These are phyloP conservation scores for Thalia dealbata DNA, from an alignment of 176 grass and related monocot genomes.

Conservation along the genomic window DNA sequence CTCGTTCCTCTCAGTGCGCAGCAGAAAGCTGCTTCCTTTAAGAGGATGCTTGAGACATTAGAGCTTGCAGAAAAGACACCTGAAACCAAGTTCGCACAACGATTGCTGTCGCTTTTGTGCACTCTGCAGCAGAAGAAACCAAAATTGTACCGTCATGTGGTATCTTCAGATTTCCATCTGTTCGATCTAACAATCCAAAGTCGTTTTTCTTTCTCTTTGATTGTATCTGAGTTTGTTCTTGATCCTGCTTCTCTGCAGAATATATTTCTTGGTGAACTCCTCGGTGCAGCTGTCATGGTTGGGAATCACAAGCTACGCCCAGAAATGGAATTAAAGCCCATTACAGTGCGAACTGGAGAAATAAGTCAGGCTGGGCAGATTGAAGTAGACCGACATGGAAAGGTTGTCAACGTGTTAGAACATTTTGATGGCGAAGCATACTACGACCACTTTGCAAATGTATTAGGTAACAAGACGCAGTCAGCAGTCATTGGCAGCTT, in stretches of 20 bases:
- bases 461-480: constrained; percentile 33
- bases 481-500: constrained; percentile 55
- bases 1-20: constrained; percentile 15
- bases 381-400: constrained; percentile 22
- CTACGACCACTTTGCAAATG: constrained; percentile 33
- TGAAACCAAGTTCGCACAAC: constrained; percentile 14
- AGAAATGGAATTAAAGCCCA: constrained; percentile 12
- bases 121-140: constrained; percentile 7
- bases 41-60: constrained; percentile 3
- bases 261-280: constrained; percentile 55
- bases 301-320: constrained; percentile 26
- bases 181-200: too few relatives aligned
- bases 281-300: constrained; percentile 58
- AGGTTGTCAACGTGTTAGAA: constrained; percentile 28
- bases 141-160: constrained; percentile 12
- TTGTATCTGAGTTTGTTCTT: too few relatives aligned
- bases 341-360: constrained; percentile 27
- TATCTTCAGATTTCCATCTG: background rate
- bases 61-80: constrained; percentile 8
- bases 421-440: constrained; percentile 35
- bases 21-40: constrained; percentile 12
- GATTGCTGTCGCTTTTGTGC: constrained; percentile 11
- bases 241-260: constrained; percentile 22
- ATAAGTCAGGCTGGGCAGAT: constrained; percentile 35
- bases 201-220: too few relatives aligned